These are phyloP conservation scores for Flammula alnicola DNA, from an alignment of 1,284 basidiomycete genomes.

Conservation along the genomic window DNA sequence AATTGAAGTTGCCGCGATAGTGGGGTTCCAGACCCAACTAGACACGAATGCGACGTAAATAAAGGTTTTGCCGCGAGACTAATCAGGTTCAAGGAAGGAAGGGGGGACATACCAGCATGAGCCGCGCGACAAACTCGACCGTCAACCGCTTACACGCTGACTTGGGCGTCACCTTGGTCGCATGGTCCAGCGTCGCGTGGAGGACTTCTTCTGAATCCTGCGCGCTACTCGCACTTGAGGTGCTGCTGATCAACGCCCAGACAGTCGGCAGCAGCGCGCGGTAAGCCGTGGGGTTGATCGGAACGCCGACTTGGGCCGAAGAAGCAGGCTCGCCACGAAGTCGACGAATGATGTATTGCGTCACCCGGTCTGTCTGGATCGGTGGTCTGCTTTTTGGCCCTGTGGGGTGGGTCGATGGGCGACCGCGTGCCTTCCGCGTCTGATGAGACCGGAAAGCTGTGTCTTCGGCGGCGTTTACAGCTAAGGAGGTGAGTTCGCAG, in stretches of 20 bases:
- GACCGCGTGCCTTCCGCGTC: conserved; percentile 19
- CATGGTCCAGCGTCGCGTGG: conserved; percentile 61
- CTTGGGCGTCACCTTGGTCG: conserved; percentile 56
- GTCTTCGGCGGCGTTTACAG: conserved; percentile 46
- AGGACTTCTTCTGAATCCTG: conserved; percentile 44
- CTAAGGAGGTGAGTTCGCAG: conserved; percentile 75
- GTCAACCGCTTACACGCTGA: conserved; percentile 66
- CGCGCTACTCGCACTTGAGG: conserved; percentile 19
- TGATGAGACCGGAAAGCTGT: conserved; percentile 17
- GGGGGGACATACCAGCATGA: conserved; percentile 61
- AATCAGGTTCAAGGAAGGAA: background rate
- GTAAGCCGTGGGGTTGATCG: conserved; percentile 70
- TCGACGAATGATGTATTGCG: conserved; percentile 70
- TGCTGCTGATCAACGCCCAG: conserved; percentile 76
- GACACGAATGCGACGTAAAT: conserved; percentile 11
- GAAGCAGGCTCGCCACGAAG: conserved; percentile 60
- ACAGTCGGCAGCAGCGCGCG: conserved; percentile 78
- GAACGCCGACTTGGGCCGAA: conserved; percentile 42
- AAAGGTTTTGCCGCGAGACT: background rate
- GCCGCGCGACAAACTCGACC: conserved; percentile 72
- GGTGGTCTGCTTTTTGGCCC: conserved; percentile 25
- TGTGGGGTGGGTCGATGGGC: background rate
- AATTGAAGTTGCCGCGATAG: conserved; percentile 56
- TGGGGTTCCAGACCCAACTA: conserved; percentile 34
- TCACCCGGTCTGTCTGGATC: conserved; percentile 58